These are phyloP conservation scores for Syncephalastrum sp. DNA, from an alignment of 371 early-diverging fungal species.

Conservation along the genomic window DNA sequence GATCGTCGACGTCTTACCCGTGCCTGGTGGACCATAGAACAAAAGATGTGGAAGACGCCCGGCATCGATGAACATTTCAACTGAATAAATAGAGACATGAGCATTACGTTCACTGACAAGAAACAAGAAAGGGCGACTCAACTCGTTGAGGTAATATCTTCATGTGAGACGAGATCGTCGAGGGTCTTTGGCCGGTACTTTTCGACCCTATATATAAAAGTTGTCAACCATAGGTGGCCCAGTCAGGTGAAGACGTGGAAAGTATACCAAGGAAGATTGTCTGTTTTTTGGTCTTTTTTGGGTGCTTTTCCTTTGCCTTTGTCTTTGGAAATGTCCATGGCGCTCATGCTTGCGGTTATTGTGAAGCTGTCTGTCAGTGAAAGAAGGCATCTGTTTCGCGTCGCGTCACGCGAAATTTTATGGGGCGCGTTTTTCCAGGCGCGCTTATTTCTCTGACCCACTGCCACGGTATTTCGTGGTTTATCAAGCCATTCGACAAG, in stretches of 20 bases:
- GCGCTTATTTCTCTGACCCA: too few relatives aligned
- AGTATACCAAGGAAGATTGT: constrained; percentile 33
- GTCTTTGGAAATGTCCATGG: constrained; percentile 24
- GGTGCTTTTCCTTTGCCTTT: constrained; percentile 36
- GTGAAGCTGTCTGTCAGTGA: too few relatives aligned
- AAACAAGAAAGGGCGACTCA: neutral
- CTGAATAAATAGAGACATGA: constrained; percentile 27
- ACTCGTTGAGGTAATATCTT: constrained; percentile 89
- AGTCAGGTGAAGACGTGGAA: neutral
- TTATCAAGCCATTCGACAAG: too few relatives aligned
- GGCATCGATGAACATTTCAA: constrained; percentile 85
- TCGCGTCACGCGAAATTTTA: too few relatives aligned
- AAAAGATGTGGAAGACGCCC: constrained; percentile 97
- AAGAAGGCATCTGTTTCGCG: too few relatives aligned
- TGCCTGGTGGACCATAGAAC: constrained; percentile 99
- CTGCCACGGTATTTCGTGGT: too few relatives aligned
- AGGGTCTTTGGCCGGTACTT: constrained; percentile 90
- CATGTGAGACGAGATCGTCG: constrained; percentile 89
- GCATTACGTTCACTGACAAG: neutral
- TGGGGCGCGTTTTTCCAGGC: too few relatives aligned
- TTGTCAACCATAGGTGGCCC: neutral
- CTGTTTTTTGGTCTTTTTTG: constrained; percentile 12
- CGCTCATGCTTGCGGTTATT: constrained; percentile 18
- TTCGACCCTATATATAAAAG: constrained; percentile 74
- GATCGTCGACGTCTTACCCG: constrained; percentile 98